These are phyloP conservation scores for Trichocomaceae sp. DNA, from an alignment of 2,329 filamentous ascomycete genomes.

Conservation along the genomic window DNA sequence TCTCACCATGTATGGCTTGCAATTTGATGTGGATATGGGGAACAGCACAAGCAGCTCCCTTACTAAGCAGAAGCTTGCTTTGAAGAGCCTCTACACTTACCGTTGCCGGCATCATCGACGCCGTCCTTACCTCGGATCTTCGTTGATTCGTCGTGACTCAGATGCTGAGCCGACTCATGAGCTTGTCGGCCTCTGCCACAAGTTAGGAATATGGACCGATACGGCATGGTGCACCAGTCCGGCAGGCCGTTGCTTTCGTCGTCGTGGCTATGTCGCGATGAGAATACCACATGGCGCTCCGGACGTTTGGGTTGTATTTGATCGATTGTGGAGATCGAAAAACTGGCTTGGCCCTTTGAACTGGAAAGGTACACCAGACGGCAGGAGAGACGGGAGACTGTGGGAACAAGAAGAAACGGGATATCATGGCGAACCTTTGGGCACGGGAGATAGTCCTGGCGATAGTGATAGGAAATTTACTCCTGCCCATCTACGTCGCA, in stretches of 20 bases:
- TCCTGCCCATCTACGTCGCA: constrained; percentile 48
- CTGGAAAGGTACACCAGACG: constrained; percentile 23
- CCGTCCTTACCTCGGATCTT: constrained; percentile 52
- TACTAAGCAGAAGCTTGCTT: constrained; percentile 39
- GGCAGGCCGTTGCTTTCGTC: constrained; percentile 49
- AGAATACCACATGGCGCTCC: constrained; percentile 49
- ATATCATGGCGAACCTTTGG: constrained; percentile 50
- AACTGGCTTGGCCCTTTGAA: constrained; percentile 49
- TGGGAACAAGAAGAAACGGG: constrained; percentile 53
- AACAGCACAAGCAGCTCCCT: constrained; percentile 29
- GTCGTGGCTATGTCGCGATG: constrained; percentile 52
- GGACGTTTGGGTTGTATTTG: constrained; percentile 58
- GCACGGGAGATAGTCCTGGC: constrained; percentile 40
- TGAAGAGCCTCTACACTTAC: constrained; percentile 57
- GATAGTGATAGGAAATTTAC: constrained; percentile 49
- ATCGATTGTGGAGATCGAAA: constrained; percentile 53
- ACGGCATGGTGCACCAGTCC: constrained; percentile 57
- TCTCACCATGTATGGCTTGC: constrained; percentile 42
- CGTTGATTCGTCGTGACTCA: constrained; percentile 50
- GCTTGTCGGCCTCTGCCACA: constrained; percentile 53
- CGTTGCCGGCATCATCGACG: constrained; percentile 57
- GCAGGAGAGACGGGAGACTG: constrained; percentile 43
- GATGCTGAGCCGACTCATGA: constrained; percentile 57
- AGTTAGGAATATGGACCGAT: constrained; percentile 55
- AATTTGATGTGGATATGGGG: constrained; percentile 40